Evolutionary conservation across 208 protist species (phyloP), one percentile per base, ranked within the genome.

Genomic region (Wallacemonas sp.): DNA sequence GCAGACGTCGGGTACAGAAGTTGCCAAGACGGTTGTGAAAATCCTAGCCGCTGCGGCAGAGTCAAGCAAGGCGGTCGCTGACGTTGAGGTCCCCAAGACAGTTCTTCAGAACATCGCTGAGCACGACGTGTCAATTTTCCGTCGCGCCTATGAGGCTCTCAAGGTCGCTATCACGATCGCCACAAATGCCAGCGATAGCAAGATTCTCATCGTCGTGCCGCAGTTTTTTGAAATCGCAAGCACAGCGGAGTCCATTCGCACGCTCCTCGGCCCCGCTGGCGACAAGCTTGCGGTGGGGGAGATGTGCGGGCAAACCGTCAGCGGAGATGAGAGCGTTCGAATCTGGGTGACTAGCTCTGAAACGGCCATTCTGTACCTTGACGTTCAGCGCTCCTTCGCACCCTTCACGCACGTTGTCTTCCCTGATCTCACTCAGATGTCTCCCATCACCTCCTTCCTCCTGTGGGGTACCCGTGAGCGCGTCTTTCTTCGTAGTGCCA

Each of bases 361-460:
- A 65, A 89, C 82, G 15, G 86, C 86, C 21, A 66, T 94, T 8
- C 54, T 93, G 11, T 93, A 89, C 66, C 55, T 96, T 41, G 73
- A 74, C 59, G 71, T 76, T 30, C 70, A 90, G 71, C 39, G 68
- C 26, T 77, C 72, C n/a, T 75, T 93, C 42, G 72, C 79, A 12
- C 86, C 86, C 19, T 94, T 94, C 80, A 93, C 91, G 27, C 88
- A 96, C 68, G 68, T 94, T 39, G 72, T 96, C 22, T 61, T 96
- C 21, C 91, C 88, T 22, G 80, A 73, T 42, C 49, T 85, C 19
- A 79, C 69, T 17, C 76, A 67, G 58, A 84, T 82, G 51, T 91
- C 75, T 12, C 88, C 77, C 24, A 70, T 90, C 22, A 61, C 88
- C 27, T 85, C 86, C 56, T 90, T 82, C 68, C 78, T 87, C 47